Evolutionary conservation across 192 early-diverging fungal genomes (phyloP), one percentile per base, ranked within the genome.

Genomic region (Paraglomus brasilianum): DNA sequence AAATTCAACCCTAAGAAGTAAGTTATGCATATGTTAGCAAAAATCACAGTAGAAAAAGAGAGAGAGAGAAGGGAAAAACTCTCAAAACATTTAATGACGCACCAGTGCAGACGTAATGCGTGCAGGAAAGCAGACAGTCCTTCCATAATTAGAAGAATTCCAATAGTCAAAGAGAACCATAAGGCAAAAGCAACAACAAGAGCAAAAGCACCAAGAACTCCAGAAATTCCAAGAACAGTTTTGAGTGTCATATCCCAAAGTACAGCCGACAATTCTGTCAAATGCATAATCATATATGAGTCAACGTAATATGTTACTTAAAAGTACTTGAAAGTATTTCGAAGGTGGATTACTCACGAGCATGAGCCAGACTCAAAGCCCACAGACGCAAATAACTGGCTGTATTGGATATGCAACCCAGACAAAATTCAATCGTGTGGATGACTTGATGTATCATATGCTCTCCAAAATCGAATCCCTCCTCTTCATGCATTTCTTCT

Each of bases 311-410:
- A 48, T 14, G n/a, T 48, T 69, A 17, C 24, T 50, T 71, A 1
- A 66, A 8, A 73, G 43, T 30, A 41, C 11, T 36, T 47, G 17
- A 70, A 19, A 60, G 24, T 44, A 30, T 30, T 30, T 30, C 30
- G n/a, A 17, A 5, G 24, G 55, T 13, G 17, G 24, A 13, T 30
- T 17, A 83, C 84, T 77, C 75, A 90, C 88, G 97, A 39, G 95
- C 95, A 70, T 99, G 97, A 0, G 97, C 97, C 47, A 99, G 82
- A 17, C 95, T 97, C 56, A 99, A 79, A 61, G 97, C 97, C 97
- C 97, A 99, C 58, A 99, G 85, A 71, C 97, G 95, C 61, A 99
- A 90, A 71, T 99, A 99, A 21, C 94, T 96, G 4, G 97, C 97
- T 14, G 97, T 99, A 81, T 99, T 96, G 51, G 97, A 99, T 63